Percentiles rank a stretch among this genome's conserved stretches.
These are phyloP conservation scores for Huntiella decipiens DNA, from an alignment of 2,329 filamentous ascomycete genomes.

Conservation along the genomic window DNA sequence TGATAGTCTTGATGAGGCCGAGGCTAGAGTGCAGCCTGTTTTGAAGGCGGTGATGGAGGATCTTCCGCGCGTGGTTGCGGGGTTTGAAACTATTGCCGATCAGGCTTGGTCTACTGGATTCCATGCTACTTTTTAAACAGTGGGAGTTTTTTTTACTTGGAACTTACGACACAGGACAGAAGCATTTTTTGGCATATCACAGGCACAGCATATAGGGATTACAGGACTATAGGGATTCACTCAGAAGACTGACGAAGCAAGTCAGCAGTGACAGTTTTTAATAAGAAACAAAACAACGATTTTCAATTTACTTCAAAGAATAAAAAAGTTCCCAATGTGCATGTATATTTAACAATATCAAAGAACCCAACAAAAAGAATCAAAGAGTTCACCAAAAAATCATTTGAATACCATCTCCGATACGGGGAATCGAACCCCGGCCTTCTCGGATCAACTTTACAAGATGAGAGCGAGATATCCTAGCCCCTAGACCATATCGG, in stretches of 20 bases:
- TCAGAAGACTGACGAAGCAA: no score
- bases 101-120: no score
- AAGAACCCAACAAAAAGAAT: background rate
- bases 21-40: background rate
- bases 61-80: no score
- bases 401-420: constrained; percentile 6
- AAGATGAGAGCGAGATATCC: constrained; percentile 1
- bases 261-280: no score
- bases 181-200: no score
- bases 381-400: background rate
- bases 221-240: no score
- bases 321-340: background rate
- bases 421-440: constrained; percentile 14
- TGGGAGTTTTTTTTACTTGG: no score
- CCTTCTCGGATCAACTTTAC: constrained; percentile 11
- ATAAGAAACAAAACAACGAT: background rate
- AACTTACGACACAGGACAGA: no score
- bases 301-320: background rate
- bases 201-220: no score
- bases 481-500: constrained; percentile 2
- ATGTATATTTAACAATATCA: background rate
- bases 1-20: background rate
- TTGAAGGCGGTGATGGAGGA: no score
- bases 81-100: no score
- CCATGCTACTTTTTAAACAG: no score